Conservation (phyloP, 2,329 filamentous ascomycete genomes). For the Ceratocystis huliohia region DNA sequence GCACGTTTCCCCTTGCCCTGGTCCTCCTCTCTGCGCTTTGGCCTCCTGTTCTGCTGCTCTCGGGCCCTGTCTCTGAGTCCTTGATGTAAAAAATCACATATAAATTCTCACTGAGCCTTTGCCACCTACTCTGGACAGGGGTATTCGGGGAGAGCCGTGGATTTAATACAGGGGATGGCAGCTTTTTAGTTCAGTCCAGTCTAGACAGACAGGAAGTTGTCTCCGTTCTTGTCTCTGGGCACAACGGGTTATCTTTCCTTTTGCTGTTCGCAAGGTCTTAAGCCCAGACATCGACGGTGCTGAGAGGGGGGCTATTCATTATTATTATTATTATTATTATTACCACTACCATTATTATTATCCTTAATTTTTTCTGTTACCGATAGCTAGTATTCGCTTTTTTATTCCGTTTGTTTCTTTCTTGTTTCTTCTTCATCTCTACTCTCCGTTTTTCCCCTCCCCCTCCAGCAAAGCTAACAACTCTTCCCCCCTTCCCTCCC, state of each 20-base stretch:
- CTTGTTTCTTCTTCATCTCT: background rate
- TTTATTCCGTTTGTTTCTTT: background rate
- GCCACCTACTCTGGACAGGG: background rate
- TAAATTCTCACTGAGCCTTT: background rate
- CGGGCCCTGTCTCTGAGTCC: slow-evolving; percentile 3
- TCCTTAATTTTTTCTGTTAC: background rate
- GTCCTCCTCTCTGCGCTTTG: background rate
- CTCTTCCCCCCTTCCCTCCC: background rate
- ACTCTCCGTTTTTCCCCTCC: background rate
- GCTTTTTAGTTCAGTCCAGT: background rate
- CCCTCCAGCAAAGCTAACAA: background rate
- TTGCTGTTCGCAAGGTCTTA: no score
- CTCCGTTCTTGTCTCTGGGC: background rate
- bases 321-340: no score
- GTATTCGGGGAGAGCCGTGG: slow-evolving; percentile 1
- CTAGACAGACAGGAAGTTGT: background rate
- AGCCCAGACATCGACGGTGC: no score
- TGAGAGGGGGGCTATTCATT: no score
- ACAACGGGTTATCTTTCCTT: no score
- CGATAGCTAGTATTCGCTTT: no score
- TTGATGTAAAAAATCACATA: background rate
- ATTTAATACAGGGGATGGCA: background rate
- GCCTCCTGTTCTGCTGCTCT: slow-evolving; percentile 3
- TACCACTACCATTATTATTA: no score
- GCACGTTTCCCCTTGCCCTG: background rate